These are phyloP conservation scores for Globisporangium polare DNA, from an alignment of 352 stramenopile species.

Conservation along the genomic window DNA sequence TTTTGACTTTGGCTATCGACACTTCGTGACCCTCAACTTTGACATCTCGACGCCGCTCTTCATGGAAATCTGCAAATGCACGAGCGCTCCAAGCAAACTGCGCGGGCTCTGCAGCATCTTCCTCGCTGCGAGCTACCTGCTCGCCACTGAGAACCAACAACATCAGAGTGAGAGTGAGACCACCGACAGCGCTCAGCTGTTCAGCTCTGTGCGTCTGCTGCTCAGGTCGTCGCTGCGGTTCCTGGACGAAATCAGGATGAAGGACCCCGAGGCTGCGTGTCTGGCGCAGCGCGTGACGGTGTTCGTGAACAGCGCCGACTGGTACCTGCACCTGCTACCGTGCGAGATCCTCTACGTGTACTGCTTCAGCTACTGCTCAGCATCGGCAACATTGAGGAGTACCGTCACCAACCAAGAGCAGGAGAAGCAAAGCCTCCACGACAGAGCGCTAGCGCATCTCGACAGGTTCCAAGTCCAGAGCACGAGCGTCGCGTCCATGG, in stretches of 20 bases:
- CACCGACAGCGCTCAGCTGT: slow-evolving; percentile 18
- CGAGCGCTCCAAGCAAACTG: slow-evolving; percentile 30
- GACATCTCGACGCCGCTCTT: slow-evolving; percentile 27
- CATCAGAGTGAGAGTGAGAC: not conserved
- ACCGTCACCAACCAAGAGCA: not conserved
- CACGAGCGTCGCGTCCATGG: slow-evolving; percentile 8
- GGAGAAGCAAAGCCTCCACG: slow-evolving; percentile 1
- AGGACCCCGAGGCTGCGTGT: slow-evolving; percentile 26
- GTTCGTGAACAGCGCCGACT: slow-evolving; percentile 25
- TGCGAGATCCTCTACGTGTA: slow-evolving; percentile 40
- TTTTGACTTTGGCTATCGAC: slow-evolving; percentile 33
- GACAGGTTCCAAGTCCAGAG: slow-evolving; percentile 10
- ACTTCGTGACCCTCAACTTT: slow-evolving; percentile 26
- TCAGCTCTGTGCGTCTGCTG: slow-evolving; percentile 33
- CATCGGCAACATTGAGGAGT: not conserved
- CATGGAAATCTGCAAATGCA: slow-evolving; percentile 30
- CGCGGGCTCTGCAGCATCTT: slow-evolving; percentile 41
- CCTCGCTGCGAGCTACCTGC: slow-evolving; percentile 28
- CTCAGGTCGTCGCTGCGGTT: slow-evolving; percentile 35
- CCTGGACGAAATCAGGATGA: slow-evolving; percentile 16
- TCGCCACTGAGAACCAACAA: slow-evolving; percentile 2
- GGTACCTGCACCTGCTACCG: slow-evolving; percentile 28
- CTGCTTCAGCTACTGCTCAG: slow-evolving; percentile 18
- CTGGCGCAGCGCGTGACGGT: slow-evolving; percentile 24
- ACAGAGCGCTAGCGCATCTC: slow-evolving; percentile 13